Evolutionary conservation across 78 protist genomes (phyloP).

Genomic region (Chrysochromulina parva): DNA sequence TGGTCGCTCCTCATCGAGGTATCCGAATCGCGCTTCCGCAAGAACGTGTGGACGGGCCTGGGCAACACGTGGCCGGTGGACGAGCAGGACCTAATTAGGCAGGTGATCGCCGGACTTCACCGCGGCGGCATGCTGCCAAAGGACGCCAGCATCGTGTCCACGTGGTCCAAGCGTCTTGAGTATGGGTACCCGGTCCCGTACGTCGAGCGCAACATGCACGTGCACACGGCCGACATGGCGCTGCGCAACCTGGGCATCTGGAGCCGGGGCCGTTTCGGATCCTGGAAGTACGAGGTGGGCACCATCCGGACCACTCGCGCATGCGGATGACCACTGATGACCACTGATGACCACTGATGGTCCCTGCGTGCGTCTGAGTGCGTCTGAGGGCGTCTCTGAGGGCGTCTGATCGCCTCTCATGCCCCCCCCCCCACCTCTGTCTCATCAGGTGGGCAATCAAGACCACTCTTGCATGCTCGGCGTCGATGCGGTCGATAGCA

Average conservation of each 20-base stretch:
- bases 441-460: conserved; percentile 14
- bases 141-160: background rate
- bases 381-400: no score
- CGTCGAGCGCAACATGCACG: conserved; percentile 39
- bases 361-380: no score
- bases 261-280: conserved; percentile 45
- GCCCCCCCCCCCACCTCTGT: background rate
- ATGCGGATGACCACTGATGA: background rate
- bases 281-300: conserved; percentile 42
- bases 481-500: conserved; percentile 8
- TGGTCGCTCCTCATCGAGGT: conserved; percentile 20
- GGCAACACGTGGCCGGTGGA: background rate
- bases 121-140: background rate
- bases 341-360: no score
- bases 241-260: conserved; percentile 13
- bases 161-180: conserved; percentile 12
- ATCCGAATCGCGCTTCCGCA: background rate
- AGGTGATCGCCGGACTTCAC: background rate
- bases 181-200: conserved; percentile 49
- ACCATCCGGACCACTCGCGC: background rate
- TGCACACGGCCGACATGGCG: background rate
- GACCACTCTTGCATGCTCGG: conserved; percentile 42
- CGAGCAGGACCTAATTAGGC: background rate
- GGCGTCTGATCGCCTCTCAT: no score
- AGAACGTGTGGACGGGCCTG: no score